Evolutionary conservation across 768 basidiomycete species (phyloP).

Genomic region (Lentinula aciculospora): DNA sequence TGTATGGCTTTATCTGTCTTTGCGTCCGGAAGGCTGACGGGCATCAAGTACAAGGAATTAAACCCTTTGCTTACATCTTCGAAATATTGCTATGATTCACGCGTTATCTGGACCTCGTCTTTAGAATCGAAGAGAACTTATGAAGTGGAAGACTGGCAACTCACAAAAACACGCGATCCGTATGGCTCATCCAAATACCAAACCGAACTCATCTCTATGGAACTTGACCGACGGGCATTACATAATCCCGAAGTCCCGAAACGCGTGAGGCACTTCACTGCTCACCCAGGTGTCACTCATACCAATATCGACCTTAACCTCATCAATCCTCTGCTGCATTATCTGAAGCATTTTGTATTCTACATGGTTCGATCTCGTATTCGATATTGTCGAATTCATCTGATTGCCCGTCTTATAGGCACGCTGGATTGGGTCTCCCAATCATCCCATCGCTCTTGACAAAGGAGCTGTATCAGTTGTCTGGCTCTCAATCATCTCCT

Average conservation of each 20-base stretch:
- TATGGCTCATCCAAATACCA: slow-evolving; percentile 77
- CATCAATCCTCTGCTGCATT: slow-evolving; percentile 36
- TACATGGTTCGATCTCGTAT: slow-evolving; percentile 48
- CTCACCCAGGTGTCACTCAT: slow-evolving; percentile 65
- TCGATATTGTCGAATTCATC: background rate
- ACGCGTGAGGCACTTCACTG: slow-evolving; percentile 50
- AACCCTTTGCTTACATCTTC: slow-evolving; percentile 46
- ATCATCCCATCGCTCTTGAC: slow-evolving; percentile 57
- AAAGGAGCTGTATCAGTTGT: slow-evolving; percentile 66
- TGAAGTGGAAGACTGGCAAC: slow-evolving; percentile 68
- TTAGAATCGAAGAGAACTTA: slow-evolving; percentile 52
- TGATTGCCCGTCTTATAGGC: slow-evolving; percentile 35
- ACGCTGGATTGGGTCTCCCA: slow-evolving; percentile 59
- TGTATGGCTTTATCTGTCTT: slow-evolving; percentile 35
- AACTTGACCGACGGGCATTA: slow-evolving; percentile 43
- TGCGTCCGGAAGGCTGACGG: background rate
- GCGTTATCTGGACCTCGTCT: slow-evolving; percentile 80
- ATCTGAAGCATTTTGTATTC: slow-evolving; percentile 49
- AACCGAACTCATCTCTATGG: slow-evolving; percentile 58
- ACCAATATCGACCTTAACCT: slow-evolving; percentile 55
- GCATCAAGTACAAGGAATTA: slow-evolving; percentile 21
- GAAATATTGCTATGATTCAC: slow-evolving; percentile 35
- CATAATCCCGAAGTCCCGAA: slow-evolving; percentile 14
- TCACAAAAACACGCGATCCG: slow-evolving; percentile 50
- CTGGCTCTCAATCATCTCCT: slow-evolving; percentile 58